Evolutionary conservation across 805 yeast genomes (phyloP).

Genomic region (Suhomyces sp.): DNA sequence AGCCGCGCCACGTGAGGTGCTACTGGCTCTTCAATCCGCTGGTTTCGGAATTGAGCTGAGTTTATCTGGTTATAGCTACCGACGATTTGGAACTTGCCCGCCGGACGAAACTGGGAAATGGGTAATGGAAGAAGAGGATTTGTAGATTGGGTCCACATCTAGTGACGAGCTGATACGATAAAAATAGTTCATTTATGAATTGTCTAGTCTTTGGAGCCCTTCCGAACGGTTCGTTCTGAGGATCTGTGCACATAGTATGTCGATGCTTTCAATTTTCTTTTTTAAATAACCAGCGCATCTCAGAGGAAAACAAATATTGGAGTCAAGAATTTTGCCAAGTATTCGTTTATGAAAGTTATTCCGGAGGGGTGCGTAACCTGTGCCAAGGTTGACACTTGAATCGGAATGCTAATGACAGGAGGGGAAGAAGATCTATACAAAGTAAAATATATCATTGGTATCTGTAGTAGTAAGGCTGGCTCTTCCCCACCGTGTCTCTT

Average conservation of each 20-base stretch:
- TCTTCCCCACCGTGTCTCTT: background rate
- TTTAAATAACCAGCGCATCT: background rate
- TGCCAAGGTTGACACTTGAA: background rate
- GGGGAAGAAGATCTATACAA: background rate
- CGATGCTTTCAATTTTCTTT: background rate
- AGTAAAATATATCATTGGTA: background rate
- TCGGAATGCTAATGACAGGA: background rate
- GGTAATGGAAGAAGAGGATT: no score
- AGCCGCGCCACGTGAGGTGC: background rate
- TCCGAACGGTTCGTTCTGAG: background rate
- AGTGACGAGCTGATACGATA: no score
- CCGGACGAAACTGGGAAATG: no score
- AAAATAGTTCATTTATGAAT: no score
- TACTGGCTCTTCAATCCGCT: background rate
- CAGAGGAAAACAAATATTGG: background rate
- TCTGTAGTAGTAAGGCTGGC: background rate
- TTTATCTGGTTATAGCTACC: no score
- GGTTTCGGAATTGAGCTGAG: no score
- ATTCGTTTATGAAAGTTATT: background rate
- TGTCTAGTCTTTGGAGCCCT: no score
- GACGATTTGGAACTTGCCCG: no score
- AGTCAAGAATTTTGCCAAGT: background rate
- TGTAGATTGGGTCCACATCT: no score
- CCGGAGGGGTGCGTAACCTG: background rate
- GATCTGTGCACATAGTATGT: background rate